A percentile compares a stretch with the other conserved stretches of the same genome.
Evolutionary conservation across 148 eudicot genomes (phyloP).

Genomic region (Agrostemma githago): DNA sequence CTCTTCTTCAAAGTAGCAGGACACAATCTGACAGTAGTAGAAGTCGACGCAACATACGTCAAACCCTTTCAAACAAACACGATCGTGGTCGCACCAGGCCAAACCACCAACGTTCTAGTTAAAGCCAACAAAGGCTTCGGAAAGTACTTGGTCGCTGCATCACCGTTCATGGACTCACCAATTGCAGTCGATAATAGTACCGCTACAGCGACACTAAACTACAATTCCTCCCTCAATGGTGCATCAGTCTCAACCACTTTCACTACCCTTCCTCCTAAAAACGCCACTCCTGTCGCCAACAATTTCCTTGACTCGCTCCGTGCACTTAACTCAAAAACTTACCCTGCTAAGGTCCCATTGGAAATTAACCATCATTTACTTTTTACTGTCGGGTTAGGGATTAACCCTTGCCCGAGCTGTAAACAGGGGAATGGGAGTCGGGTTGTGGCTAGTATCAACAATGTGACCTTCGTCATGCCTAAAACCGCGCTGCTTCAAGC

Average conservation of each 20-base stretch:
- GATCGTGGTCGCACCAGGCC: slow-evolving; percentile 11
- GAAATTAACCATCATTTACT: slow-evolving; percentile 42
- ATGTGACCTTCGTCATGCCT: slow-evolving; percentile 56
- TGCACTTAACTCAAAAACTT: slow-evolving; percentile 44
- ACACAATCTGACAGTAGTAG: slow-evolving; percentile 17
- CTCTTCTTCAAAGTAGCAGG: slow-evolving; percentile 19
- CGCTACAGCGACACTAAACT: slow-evolving; percentile 42
- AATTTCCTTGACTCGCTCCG: slow-evolving; percentile 39
- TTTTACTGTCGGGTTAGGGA: slow-evolving; percentile 46
- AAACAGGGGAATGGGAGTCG: slow-evolving; percentile 27
- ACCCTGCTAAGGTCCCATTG: slow-evolving; percentile 44
- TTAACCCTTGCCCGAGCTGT: slow-evolving; percentile 46
- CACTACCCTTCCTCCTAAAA: slow-evolving; percentile 40
- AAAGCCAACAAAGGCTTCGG: slow-evolving; percentile 31
- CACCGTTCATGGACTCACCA: slow-evolving; percentile 60
- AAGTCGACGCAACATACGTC: slow-evolving; percentile 18
- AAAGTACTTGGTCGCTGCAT: slow-evolving; percentile 40
- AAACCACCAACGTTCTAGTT: slow-evolving; percentile 37
- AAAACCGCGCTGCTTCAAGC: slow-evolving; percentile 46
- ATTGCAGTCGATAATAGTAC: slow-evolving; percentile 52
- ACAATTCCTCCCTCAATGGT: slow-evolving; percentile 12
- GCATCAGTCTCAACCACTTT: slow-evolving; percentile 25
- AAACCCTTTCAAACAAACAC: slow-evolving; percentile 15
- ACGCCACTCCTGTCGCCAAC: slow-evolving; percentile 36
- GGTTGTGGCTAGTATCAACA: slow-evolving; percentile 52